Base-by-base conservation (phyloP, 2,329 filamentous ascomycete species). In the Aspergillus sp. region DNA sequence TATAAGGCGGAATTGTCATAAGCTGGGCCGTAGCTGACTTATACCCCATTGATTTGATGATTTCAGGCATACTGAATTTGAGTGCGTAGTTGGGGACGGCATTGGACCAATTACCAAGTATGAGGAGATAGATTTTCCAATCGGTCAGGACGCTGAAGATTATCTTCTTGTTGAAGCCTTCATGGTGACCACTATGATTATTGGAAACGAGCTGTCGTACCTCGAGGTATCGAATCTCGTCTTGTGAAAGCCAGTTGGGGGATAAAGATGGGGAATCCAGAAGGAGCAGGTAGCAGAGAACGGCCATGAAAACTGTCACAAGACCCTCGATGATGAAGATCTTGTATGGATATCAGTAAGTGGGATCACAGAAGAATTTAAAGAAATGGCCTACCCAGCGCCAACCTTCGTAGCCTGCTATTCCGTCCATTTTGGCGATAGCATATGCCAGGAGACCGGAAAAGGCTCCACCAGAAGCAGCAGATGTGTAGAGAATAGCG, bases 401-500 rank as follows among this genome's bases (percentile, higher is more conserved):
- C 66, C 66, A 68, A 42, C 66, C 66, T 54, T 62, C 62, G 23
- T 62, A 65, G 2, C 64, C 65, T 41, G 77, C 84, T 5, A 84
- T 71, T 0, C 89, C 84, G 65, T 91, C 84, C 90, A 96, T 91
- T 72, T 95, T 91, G 19, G 90, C 90, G 62, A 96, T 94, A 0
- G 86, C 92, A 3, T 86, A 88, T 1, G 92, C 92, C 6, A 96
- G 81, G 1, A 96, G 83, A 8, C 91, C 91, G 25, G 90, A 91
- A 68, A 96, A 96, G 0, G 91, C 90, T 1, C 91, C 91, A 0
- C 89, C 88, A 0, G 92, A 77, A 1, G 90, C 89, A 1, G 90
- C 90, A 0, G 90, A 88, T 0, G 88, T 90, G 78, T 93, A 94
- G 78, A 93, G 92, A 61, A 91, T 85, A 21, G 90, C 32, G 32